Conservation (phyloP, 805 yeast genomes). For the Priceomyces medius region DNA sequence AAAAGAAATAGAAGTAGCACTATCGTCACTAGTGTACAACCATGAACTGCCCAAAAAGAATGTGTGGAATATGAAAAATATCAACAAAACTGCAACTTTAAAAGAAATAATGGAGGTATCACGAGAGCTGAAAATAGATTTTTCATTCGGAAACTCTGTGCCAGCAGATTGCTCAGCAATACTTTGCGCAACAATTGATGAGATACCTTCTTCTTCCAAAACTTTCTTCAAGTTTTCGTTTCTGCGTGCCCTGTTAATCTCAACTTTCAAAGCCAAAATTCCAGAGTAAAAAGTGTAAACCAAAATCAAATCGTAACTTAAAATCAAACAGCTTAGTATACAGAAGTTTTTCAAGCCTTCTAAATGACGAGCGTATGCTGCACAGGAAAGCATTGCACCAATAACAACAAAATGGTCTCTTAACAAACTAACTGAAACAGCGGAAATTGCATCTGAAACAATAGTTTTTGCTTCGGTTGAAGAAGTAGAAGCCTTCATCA, state of each 20-base stretch:
- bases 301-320: slow-evolving; percentile 68
- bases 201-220: slow-evolving; percentile 90
- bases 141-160: slow-evolving; percentile 33
- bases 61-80: slow-evolving; percentile 61
- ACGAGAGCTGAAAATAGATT: slow-evolving; percentile 22
- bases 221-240: slow-evolving; percentile 74
- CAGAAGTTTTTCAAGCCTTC: slow-evolving; percentile 80
- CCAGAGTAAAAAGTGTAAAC: slow-evolving; percentile 83
- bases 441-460: slow-evolving; percentile 41
- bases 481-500: slow-evolving; percentile 42
- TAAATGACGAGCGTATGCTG: slow-evolving; percentile 63
- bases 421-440: slow-evolving; percentile 52
- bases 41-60: slow-evolving; percentile 72
- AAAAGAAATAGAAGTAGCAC: slow-evolving; percentile 9
- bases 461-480: slow-evolving; percentile 43
- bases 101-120: slow-evolving; percentile 46
- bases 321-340: slow-evolving; percentile 65
- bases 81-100: slow-evolving; percentile 58
- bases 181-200: slow-evolving; percentile 64
- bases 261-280: slow-evolving; percentile 80
- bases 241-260: slow-evolving; percentile 81
- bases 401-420: slow-evolving; percentile 77
- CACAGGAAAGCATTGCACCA: slow-evolving; percentile 64
- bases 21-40: slow-evolving; percentile 41
- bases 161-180: slow-evolving; percentile 52